Base-by-base conservation (phyloP, 306 rosid genomes). In the Psophocarpus tetragonolobus region DNA sequence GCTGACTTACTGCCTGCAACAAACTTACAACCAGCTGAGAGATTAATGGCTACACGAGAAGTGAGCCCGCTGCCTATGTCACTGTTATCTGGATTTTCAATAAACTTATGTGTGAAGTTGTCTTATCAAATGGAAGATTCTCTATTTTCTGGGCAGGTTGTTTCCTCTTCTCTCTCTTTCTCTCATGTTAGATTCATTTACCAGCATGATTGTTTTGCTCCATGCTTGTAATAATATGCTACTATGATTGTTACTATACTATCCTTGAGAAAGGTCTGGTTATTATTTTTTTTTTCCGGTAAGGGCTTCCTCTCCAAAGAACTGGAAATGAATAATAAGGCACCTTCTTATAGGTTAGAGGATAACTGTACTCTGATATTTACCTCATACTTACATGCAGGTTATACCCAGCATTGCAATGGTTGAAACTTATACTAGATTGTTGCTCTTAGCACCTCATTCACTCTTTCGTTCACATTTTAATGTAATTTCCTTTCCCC, bases 11-110 rank as follows among this genome's bases (percentile, higher is more conserved):
- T 80, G 61, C 86, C 89, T 1, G 91, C 84, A 84, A 51, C 92
- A 83, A 95, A 88, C 87, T 62, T 91, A 45, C 97, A 89, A 84
- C 41, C 90, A 62, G 76, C 86, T 13, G 99, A 95, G 75, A 89
- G 96, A 83, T 42, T 86, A 56, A 67, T 85, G 88, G 92, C 87
- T 78, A 89, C 90, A 85, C 86, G 94, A 77, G 99, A 95, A 95
- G 97, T 92, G 74, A 90, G 68, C 90, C 99, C 99, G 54, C 74
- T 95, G 77, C 99, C 99, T 1, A 88, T 95, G 96, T 95, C 99
- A 78, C 82, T 95, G 82, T 78, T 95, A 84, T 87, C 96, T 41
- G 99, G 99, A 77, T 91, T 95, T 75, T 90, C 99, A 42, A 87
- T 92, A 89, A 92, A 92, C 97, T 85, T 91, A 74, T 92, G 97